phyloP scores from a whole-genome alignment of 257 asterid genomes.

The Primulina eburnea region DNA sequence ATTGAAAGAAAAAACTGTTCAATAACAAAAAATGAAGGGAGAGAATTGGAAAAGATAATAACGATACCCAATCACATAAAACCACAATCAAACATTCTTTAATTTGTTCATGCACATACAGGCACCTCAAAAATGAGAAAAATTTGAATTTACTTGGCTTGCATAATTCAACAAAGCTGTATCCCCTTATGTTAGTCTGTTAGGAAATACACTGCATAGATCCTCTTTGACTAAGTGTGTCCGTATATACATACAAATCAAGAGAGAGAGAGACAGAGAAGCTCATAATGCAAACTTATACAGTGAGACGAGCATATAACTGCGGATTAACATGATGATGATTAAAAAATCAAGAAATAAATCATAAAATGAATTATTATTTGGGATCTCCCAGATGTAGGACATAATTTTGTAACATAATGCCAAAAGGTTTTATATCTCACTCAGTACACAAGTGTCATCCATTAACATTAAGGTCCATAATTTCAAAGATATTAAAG shows the following conservation, averaged over 20 bases:
- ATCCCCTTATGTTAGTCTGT: no score
- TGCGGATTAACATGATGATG: background rate
- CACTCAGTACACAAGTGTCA: background rate
- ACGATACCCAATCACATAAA: conserved; percentile 9
- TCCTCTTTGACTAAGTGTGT: no score
- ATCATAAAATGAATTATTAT: background rate
- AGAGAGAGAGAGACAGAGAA: no score
- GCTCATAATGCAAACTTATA: background rate
- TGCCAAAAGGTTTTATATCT: background rate
- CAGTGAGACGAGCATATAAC: background rate
- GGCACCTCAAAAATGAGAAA: background rate
- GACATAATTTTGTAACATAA: background rate
- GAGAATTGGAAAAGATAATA: conserved; percentile 4
- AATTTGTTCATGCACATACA: conserved; percentile 16
- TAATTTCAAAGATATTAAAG: background rate
- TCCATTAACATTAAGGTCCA: background rate
- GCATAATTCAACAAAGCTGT: background rate
- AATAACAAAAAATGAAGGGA: conserved; percentile 8
- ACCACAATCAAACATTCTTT: background rate
- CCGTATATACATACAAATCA: background rate
- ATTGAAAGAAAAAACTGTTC: background rate
- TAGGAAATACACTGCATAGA: background rate
- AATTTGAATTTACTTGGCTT: background rate
- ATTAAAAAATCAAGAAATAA: background rate
- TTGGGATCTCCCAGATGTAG: background rate